These are phyloP conservation scores for Leptomonas seymouri DNA, from an alignment of 208 protist species.

Conservation along the genomic window DNA sequence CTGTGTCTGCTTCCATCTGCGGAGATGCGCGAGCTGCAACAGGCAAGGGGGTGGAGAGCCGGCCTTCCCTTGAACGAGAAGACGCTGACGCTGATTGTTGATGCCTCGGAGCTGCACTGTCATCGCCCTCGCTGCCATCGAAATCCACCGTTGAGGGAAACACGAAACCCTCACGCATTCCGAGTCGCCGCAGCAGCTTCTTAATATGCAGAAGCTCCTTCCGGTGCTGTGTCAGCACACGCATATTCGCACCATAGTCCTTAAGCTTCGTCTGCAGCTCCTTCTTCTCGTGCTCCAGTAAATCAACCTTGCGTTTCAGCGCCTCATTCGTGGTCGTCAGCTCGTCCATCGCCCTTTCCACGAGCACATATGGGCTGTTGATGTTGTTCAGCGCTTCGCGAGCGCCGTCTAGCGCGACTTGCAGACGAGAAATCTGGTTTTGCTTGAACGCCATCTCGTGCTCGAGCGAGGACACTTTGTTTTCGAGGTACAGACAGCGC, in stretches of 20 bases:
- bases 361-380: slow-evolving; percentile 83
- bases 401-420: slow-evolving; percentile 71
- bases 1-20: neutral
- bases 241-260: slow-evolving; percentile 58
- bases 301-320: slow-evolving; percentile 45
- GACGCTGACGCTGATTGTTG: neutral
- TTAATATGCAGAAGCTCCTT: slow-evolving; percentile 81
- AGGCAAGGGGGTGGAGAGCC: no score
- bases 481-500: slow-evolving; percentile 88
- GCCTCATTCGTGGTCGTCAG: slow-evolving; percentile 60
- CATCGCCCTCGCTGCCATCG: slow-evolving; percentile 4
- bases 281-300: slow-evolving; percentile 61
- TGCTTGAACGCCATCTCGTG: slow-evolving; percentile 76
- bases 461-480: slow-evolving; percentile 59
- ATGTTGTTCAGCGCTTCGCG: slow-evolving; percentile 85
- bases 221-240: slow-evolving; percentile 68
- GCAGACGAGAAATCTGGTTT: slow-evolving; percentile 69
- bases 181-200: slow-evolving; percentile 64
- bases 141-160: slow-evolving; percentile 15
- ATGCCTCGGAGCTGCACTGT: neutral
- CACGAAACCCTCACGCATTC: slow-evolving; percentile 50
- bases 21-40: no score
- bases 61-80: neutral
- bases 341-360: slow-evolving; percentile 74
- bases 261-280: slow-evolving; percentile 50